Base-by-base conservation (phyloP, 2,329 filamentous ascomycete species). In the Stagonosporopsis vannaccii region DNA sequence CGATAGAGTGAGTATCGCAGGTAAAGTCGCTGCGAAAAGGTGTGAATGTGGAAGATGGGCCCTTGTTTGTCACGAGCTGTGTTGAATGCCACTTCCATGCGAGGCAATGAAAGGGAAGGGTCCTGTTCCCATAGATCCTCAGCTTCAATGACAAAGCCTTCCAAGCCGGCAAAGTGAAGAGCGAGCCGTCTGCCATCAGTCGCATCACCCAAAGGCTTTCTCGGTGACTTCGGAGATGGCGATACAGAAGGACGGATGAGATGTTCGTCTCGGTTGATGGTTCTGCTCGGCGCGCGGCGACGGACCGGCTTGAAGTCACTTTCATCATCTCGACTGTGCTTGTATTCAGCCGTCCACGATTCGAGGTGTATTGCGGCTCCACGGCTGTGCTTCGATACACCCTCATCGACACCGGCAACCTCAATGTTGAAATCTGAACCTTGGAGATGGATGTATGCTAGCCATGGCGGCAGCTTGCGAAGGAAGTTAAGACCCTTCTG, bases 1-100 rank as follows among this genome's bases (percentile, higher is more conserved):
- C 93, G 89, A 74, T 96, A 97, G 0, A 99, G 84, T 0, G 96
- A 99, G 72, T 98, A 98, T 46, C 96, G 90, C 7, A 96, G 70
- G 58, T 91, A 86, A 2, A 99, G 78, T 6, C 90, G 91, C 63
- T 90, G 89, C 19, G 95, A 84, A 48, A 90, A 86, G 0, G 91
- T 90, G 63, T 96, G 92, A 39, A 98, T 78, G 70, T 98, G 92
- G 69, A 97, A 91, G 6, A 97, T 83, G 0, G 92, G 90, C 0
- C 93, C 94, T 68, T 96, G 91, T 26, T 86, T 86, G 74, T 99
- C 95, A 62, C 91, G 96, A 4, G 87, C 83, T 0, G 95, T 96
- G 25, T 89, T 92, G 52, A 98, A 84, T 1, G 91, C 89, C 25
- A 97, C 81, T 72, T 99, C 95, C 65, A 96, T 92, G 30, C 89